Evolutionary conservation across 768 basidiomycete genomes (phyloP), one percentile per base, ranked within the genome.

Genomic region (Macrolepiota dolichaula): DNA sequence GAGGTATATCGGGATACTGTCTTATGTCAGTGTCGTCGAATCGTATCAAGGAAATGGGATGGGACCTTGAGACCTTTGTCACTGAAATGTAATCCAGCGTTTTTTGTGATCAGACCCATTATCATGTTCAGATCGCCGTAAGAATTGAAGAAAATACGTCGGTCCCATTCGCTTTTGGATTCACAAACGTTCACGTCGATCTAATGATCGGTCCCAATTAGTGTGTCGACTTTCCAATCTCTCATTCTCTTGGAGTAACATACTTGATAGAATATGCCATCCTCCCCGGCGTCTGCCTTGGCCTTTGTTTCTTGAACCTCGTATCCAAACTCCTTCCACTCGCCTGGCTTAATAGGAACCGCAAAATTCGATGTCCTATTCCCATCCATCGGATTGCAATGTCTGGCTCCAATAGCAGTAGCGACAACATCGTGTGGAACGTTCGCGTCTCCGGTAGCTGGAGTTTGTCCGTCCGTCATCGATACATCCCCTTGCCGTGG

Each of bases 91-190:
- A 91, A 65, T 2, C 87, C 85, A 51, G 72, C 72, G 56, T 81
- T 81, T 42, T 79, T 77, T 9, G 77, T 80, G 17, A 90, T 70
- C 13, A 86, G 69, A 10, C 84, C 81, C 51, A 91, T 70, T 15
- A 91, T 87, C 82, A 89, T 88, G 0, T 85, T 86, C 17, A 90
- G 76, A 65, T 90, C 89, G 9, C 89, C 89, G 65, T 89, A 90
- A 1, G 83, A 81, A 60, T 84, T 79, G 66, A 82, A 82, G 70
- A 88, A 82, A 24, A 77, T 67, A 15, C 82, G 70, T 22, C 84
- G 75, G 24, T 85, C 76, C 70, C 73, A 83, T 66, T 83, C 83
- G 19, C 73, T 77, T 65, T 72, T 71, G 68, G 83, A 78, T 2
- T 65, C 68, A 65, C 86, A 88, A 2, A 87, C 80, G 62, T 83